Conservation (phyloP, 768 basidiomycete species). For the Mrakia blollopis region DNA sequence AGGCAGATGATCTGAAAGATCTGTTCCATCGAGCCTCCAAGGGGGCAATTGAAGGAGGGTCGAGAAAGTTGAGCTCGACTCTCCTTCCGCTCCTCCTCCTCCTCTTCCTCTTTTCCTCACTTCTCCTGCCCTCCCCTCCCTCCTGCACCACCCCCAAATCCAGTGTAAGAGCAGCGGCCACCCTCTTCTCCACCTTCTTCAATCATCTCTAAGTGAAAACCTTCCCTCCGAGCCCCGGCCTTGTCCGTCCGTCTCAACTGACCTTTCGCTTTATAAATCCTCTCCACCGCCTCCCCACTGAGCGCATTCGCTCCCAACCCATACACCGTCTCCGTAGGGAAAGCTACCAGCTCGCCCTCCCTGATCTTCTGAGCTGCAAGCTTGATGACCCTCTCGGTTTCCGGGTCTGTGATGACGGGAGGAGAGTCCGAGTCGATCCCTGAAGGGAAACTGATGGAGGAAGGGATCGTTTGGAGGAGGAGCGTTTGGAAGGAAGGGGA, state of each 20-base stretch:
- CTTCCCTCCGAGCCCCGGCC: background rate
- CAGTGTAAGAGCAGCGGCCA: background rate
- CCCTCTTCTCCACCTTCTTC: background rate
- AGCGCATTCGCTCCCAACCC: constrained; percentile 88
- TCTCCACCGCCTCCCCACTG: constrained; percentile 55
- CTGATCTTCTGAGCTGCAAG: constrained; percentile 48
- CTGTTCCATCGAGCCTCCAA: background rate
- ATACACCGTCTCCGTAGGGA: constrained; percentile 98
- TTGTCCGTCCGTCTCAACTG: background rate
- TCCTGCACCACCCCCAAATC: background rate
- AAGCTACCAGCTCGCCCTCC: constrained; percentile 57
- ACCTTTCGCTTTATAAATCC: constrained; percentile 79
- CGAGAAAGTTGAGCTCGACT: constrained; percentile 3
- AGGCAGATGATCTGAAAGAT: no score
- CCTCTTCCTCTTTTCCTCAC: no score
- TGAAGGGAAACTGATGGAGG: constrained; percentile 31
- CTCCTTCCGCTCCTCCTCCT: background rate
- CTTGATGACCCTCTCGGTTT: constrained; percentile 47
- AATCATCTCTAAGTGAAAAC: background rate
- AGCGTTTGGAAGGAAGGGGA: background rate
- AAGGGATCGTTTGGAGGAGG: constrained; percentile 30
- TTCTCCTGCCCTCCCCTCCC: background rate
- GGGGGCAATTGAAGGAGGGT: background rate
- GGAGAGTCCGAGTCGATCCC: background rate
- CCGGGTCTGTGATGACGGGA: constrained; percentile 27